A percentile compares a stretch with the other conserved stretches of the same genome.
These are phyloP conservation scores for Nidularia pulvinata DNA, from an alignment of 768 basidiomycete genomes.

Conservation along the genomic window DNA sequence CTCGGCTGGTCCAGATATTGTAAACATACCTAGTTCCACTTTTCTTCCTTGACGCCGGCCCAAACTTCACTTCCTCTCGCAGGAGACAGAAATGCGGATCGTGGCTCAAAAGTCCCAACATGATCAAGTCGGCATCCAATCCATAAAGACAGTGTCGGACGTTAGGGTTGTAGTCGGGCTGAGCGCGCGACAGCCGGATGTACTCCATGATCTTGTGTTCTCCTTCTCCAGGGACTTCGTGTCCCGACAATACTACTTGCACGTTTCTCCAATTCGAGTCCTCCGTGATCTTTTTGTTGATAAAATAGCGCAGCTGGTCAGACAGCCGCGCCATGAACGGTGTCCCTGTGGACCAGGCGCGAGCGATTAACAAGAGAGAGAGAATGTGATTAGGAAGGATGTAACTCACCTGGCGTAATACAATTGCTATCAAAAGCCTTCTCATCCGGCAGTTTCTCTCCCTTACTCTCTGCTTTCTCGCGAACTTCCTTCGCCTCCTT, in stretches of 20 bases:
- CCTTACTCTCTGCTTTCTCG: slow-evolving; percentile 86
- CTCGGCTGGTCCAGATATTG: too few relatives aligned
- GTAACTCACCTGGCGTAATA: slow-evolving; percentile 87
- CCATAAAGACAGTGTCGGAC: slow-evolving; percentile 98
- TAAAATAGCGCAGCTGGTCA: slow-evolving; percentile 90
- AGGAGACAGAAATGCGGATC: slow-evolving; percentile 98
- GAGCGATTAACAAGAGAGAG: not conserved
- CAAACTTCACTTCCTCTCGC: slow-evolving; percentile 98
- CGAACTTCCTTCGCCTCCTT: slow-evolving; percentile 88
- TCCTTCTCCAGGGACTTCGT: slow-evolving; percentile 98
- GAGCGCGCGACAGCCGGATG: slow-evolving; percentile 92
- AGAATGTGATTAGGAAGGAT: not conserved
- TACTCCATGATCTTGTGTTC: slow-evolving; percentile 99
- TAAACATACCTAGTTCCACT: slow-evolving; percentile 42
- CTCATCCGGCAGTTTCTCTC: slow-evolving; percentile 89
- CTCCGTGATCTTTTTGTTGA: slow-evolving; percentile 98
- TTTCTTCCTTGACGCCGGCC: slow-evolving; percentile 77
- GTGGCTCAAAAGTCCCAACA: slow-evolving; percentile 96
- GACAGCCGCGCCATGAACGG: slow-evolving; percentile 96
- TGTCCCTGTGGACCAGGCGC: slow-evolving; percentile 56
- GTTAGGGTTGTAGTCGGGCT: slow-evolving; percentile 96
- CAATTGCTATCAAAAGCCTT: slow-evolving; percentile 99
- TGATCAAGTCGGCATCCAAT: slow-evolving; percentile 97
- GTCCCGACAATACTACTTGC: slow-evolving; percentile 92
- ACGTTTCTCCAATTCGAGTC: slow-evolving; percentile 95